Percentiles rank a stretch among this genome's conserved stretches.
Conservation (phyloP, 352 stramenopile genomes). For the Pelagophyceae sp. region DNA sequence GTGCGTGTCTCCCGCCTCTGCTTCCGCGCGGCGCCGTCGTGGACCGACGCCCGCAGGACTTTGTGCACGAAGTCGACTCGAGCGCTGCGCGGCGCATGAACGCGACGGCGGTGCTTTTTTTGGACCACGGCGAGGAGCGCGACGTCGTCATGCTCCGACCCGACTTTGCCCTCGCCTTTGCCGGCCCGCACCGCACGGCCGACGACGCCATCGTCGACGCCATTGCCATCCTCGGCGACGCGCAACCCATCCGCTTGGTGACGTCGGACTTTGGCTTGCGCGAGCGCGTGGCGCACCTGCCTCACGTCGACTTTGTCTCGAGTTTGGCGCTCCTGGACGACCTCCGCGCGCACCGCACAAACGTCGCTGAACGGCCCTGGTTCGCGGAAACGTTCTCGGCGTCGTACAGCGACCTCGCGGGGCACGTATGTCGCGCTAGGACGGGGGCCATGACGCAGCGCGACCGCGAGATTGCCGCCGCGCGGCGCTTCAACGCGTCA, state of each 20-base stretch:
- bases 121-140: not conserved
- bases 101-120: not conserved
- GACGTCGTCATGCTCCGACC: not conserved
- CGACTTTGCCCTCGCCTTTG: not conserved
- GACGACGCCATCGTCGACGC: not conserved
- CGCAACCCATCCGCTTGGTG: not conserved
- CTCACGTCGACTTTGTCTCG: not conserved
- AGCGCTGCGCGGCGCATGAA: no score
- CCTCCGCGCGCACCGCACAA: no score
- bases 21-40: not conserved
- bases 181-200: not conserved
- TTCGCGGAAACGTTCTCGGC: no score
- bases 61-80: not conserved
- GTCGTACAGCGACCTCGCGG: no score
- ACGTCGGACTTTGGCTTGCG: not conserved
- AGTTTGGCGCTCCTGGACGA: not conserved
- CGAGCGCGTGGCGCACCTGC: not conserved
- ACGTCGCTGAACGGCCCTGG: no score
- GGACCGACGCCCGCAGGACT: not conserved
- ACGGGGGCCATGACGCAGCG: no score
- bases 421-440: no score
- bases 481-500: no score
- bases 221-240: not conserved
- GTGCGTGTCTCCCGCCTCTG: not conserved
- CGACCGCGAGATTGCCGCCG: no score